A percentile compares a stretch with the other conserved stretches of the same genome.
Conservation (phyloP, 805 yeast genomes). For the Candida saitoana region DNA sequence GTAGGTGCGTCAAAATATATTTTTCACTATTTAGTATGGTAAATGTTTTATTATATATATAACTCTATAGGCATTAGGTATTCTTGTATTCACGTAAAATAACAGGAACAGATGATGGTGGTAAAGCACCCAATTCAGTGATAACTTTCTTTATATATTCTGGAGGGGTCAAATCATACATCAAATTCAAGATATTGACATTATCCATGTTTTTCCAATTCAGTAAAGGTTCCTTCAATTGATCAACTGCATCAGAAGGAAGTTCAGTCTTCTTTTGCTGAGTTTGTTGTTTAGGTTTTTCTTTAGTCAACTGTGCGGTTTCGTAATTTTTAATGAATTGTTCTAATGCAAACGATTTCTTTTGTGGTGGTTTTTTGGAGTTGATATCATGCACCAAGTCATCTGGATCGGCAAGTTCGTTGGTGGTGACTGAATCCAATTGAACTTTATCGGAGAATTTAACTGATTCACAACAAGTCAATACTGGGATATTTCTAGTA, state of each 20-base stretch:
- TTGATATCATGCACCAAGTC: slow-evolving; percentile 53
- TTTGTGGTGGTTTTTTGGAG: slow-evolving; percentile 51
- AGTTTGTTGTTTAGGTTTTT: slow-evolving; percentile 14
- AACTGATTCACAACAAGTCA: slow-evolving; percentile 92
- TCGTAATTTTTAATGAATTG: slow-evolving; percentile 51
- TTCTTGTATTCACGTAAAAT: slow-evolving; percentile 86
- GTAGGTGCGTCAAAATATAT: slow-evolving; percentile 2
- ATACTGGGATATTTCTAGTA: slow-evolving; percentile 84
- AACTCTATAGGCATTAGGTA: slow-evolving; percentile 14
- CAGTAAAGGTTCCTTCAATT: slow-evolving; percentile 39
- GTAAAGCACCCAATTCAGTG: slow-evolving; percentile 93
- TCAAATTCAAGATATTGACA: slow-evolving; percentile 72
- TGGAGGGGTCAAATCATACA: slow-evolving; percentile 94
- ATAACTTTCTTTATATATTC: slow-evolving; percentile 89
- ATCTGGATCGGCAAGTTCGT: slow-evolving; percentile 81
- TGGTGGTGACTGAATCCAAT: slow-evolving; percentile 89
- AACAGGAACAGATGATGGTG: slow-evolving; percentile 98
- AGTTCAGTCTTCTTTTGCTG: slow-evolving; percentile 7
- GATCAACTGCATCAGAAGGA: slow-evolving; percentile 2
- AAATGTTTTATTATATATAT: not conserved
- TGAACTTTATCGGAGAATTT: slow-evolving; percentile 95
- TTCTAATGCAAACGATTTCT: slow-evolving; percentile 60
- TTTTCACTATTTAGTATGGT: not conserved
- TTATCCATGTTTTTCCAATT: slow-evolving; percentile 63
- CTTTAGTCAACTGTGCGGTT: slow-evolving; percentile 16